A percentile compares a stretch with the other conserved stretches of the same genome.
Evolutionary conservation across 768 basidiomycete genomes (phyloP).

Genomic region (Rhizopogon rudus): DNA sequence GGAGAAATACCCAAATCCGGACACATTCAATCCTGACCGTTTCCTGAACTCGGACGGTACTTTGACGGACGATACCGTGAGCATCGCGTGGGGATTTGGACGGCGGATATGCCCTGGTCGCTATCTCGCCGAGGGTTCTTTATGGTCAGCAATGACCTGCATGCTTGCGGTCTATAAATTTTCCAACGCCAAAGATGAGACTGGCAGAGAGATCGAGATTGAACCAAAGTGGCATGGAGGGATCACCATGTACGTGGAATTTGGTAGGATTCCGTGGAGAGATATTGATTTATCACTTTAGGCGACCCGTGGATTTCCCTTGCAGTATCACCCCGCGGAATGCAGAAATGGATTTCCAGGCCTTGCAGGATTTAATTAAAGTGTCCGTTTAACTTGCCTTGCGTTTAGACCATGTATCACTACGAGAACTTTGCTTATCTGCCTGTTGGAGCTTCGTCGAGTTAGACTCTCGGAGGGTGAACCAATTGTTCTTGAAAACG

Average conservation of each 20-base stretch:
- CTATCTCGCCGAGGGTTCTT: constrained; percentile 2
- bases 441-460: no score
- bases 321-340: no score
- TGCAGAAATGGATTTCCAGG: no score
- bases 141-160: constrained; percentile 7
- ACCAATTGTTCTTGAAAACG: no score
- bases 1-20: constrained; percentile 24
- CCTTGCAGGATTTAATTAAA: no score
- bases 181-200: constrained; percentile 2
- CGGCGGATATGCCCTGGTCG: constrained; percentile 6
- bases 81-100: constrained; percentile 9
- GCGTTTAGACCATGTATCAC: no score
- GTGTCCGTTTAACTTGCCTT: no score
- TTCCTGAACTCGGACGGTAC: constrained; percentile 16
- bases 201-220: constrained; percentile 3
- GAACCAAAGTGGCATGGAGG: background rate
- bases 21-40: constrained; percentile 28
- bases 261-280: background rate
- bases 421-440: no score
- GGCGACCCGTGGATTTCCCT: no score
- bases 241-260: background rate
- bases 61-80: background rate
- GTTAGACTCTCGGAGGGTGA: no score
- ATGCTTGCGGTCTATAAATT: constrained; percentile 6
- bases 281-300: background rate